Percentiles rank a stretch among this genome's conserved stretches.
These are phyloP conservation scores for Ceratobasidium sp. DNA, from an alignment of 1,284 basidiomycete genomes.

Conservation along the genomic window DNA sequence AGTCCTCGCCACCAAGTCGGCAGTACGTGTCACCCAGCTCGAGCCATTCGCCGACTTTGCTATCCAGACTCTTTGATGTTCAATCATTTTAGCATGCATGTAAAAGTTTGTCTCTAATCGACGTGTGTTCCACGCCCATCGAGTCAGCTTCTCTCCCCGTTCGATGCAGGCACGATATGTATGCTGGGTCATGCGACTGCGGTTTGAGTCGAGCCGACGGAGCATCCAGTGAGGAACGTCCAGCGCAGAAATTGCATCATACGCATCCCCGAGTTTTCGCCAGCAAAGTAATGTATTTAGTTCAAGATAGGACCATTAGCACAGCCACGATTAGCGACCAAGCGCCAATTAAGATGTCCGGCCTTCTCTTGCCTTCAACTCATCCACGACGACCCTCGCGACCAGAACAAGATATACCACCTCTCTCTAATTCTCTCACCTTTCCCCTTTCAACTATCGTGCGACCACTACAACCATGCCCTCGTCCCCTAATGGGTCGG, in stretches of 20 bases:
- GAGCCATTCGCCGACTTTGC: constrained; percentile 60
- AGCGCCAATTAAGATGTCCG: constrained; percentile 1
- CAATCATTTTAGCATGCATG: not conserved
- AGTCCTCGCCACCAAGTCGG: constrained; percentile 75
- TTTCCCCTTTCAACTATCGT: not conserved
- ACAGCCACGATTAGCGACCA: constrained; percentile 1
- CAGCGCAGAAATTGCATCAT: not conserved
- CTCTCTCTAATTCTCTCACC: constrained; percentile 9
- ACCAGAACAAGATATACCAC: constrained; percentile 15
- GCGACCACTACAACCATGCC: constrained; percentile 19
- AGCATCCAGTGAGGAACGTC: constrained; percentile 13
- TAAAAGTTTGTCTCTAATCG: not conserved
- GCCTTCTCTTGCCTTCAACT: too few relatives aligned
- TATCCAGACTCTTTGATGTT: constrained; percentile 18
- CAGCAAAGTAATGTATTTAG: not conserved
- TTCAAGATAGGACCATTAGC: not conserved
- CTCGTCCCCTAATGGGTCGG: constrained; percentile 30
- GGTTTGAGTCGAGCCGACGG: too few relatives aligned
- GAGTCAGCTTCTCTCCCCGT: too few relatives aligned
- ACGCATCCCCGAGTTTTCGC: not conserved
- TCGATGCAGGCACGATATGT: too few relatives aligned
- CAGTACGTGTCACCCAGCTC: constrained; percentile 65
- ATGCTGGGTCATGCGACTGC: too few relatives aligned
- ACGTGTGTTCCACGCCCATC: too few relatives aligned
- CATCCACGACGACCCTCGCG: constrained; percentile 15